Evolutionary conservation across 2,329 filamentous ascomycete genomes (phyloP).

Genomic region (Seiridium unicorne): DNA sequence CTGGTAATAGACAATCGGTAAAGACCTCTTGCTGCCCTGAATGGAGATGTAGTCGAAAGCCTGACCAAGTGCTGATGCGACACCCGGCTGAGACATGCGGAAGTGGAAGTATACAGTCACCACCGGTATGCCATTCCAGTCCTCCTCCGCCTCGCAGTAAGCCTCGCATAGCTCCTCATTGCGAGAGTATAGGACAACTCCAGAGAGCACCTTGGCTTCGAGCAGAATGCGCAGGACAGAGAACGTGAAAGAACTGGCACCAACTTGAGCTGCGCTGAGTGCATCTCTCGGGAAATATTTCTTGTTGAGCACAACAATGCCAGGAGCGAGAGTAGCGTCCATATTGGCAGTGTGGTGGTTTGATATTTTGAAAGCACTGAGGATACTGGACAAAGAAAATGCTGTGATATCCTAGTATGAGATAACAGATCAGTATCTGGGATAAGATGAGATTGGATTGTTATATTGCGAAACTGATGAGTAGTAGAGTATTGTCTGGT

Average conservation of each 20-base stretch:
- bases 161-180: neutral
- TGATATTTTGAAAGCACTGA: neutral
- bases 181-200: conserved; percentile 3
- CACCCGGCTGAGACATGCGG: neutral
- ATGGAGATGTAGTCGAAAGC: neutral
- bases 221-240: conserved; percentile 3
- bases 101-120: conserved; percentile 10
- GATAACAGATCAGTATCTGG: too few species aligned
- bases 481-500: too few species aligned
- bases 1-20: conserved; percentile 7
- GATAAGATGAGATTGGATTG: too few species aligned
- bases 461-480: too few species aligned
- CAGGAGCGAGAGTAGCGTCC: neutral
- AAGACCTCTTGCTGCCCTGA: neutral
- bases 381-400: too few species aligned
- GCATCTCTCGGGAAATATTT: conserved; percentile 7
- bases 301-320: conserved; percentile 8
- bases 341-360: neutral
- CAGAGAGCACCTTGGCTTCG: neutral
- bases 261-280: conserved; percentile 4
- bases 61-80: neutral
- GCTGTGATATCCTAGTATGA: too few species aligned
- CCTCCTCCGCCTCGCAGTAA: neutral
- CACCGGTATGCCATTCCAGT: neutral
- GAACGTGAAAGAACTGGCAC: conserved; percentile 3